Conservation (phyloP, 768 basidiomycete species). For the Cystofilobasidium bisporidii region DNA sequence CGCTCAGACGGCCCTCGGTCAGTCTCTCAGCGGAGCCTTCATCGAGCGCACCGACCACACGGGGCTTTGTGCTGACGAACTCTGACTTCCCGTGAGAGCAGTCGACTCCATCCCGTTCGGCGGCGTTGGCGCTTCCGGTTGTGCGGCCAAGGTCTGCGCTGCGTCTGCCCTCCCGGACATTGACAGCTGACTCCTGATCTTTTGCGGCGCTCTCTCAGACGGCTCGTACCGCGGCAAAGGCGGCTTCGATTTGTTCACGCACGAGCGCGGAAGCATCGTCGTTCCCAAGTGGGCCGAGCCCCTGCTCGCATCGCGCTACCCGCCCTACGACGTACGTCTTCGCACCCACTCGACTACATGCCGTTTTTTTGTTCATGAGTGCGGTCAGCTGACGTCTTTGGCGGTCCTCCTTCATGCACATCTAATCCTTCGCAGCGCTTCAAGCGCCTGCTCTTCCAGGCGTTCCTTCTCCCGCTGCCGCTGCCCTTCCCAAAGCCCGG, state of each 20-base stretch:
- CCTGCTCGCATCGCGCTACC: conserved; percentile 16
- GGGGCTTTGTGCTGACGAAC: too few species aligned
- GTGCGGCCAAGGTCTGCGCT: background rate
- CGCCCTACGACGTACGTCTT: conserved; percentile 12
- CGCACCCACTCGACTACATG: background rate
- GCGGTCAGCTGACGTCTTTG: background rate
- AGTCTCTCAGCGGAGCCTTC: too few species aligned
- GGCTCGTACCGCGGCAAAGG: conserved; percentile 22
- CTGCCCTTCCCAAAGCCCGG: background rate
- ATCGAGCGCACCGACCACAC: too few species aligned
- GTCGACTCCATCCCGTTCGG: conserved; percentile 16
- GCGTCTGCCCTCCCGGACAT: too few species aligned
- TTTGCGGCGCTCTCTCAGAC: background rate
- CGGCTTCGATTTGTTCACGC: conserved; percentile 25
- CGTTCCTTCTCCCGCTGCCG: conserved; percentile 8
- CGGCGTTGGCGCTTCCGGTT: conserved; percentile 18
- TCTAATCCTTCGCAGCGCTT: background rate
- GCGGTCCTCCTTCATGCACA: background rate
- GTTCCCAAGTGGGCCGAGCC: conserved; percentile 13
- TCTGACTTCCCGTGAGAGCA: background rate
- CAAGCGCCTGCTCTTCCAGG: background rate
- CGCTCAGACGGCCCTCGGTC: conserved; percentile 17
- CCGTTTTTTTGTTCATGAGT: too few species aligned
- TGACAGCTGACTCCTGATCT: too few species aligned
- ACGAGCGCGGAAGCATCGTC: conserved; percentile 8